Evolutionary conservation across 176 grass and related monocot species (phyloP), one percentile per base, ranked within the genome.

Genomic region (Alloteropsis semialata): DNA sequence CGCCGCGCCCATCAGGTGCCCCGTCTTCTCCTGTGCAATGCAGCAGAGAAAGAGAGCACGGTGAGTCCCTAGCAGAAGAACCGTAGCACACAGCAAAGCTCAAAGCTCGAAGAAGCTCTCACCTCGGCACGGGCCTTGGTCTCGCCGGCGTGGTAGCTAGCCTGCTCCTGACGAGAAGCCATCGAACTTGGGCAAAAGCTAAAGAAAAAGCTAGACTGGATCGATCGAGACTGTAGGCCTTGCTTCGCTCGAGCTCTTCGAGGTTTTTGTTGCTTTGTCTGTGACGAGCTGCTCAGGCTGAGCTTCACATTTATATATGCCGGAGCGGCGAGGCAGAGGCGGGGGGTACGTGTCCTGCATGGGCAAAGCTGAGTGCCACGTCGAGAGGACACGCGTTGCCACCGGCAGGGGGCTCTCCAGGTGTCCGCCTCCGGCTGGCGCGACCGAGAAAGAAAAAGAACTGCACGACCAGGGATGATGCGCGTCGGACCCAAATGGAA

Each of bases 111-210:
- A n/a, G n/a, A n/a, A n/a, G n/a, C n/a, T n/a, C n/a, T 46, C 21
- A 89, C 91, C 89, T 94, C 81, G 64, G 84, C 61, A 1, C 64
- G 84, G 69, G 74, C 91, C 86, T 87, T 92, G 91, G 84, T 82
- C 82, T 93, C 91, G 2, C 87, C 87, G 58, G 89, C 89, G 22
- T 8, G 69, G 91, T 81, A 94, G 85, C 41, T 84, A 19, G 67
- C 72, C 17, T 78, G 49, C 4, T 79, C 19, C 64, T 91, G 82
- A 13, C 81, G 76, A 46, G 91, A 90, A 69, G 94, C 91, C 91
- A 94, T 94, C n/a, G n/a, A n/a, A n/a, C n/a, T n/a, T n/a, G n/a
- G n/a, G n/a, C n/a, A n/a, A n/a, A n/a, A n/a, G n/a, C n/a, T n/a
- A n/a, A n/a, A n/a, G n/a, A n/a, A n/a, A n/a, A 13, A n/a, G 12